A percentile compares a stretch with the other conserved stretches of the same genome.
Evolutionary conservation across 2,329 filamentous ascomycete genomes (phyloP).

Genomic region (Fusarium algeriense): DNA sequence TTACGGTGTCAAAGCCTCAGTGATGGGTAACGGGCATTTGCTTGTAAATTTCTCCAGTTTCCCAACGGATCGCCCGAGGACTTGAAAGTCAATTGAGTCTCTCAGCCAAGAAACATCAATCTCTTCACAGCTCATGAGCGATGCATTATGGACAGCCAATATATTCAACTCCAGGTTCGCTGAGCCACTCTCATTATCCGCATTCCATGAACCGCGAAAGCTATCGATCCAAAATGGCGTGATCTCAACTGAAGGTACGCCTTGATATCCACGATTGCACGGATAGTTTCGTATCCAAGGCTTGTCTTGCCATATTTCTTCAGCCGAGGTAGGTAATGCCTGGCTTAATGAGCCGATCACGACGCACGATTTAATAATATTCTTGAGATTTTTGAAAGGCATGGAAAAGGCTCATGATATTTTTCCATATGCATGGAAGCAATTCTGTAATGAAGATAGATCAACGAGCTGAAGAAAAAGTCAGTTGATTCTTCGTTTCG

Average conservation of each 20-base stretch:
- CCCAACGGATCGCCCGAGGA: neutral
- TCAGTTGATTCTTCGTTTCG: neutral
- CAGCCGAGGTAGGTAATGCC: neutral
- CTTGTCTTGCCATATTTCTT: neutral
- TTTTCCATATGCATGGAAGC: too few species aligned
- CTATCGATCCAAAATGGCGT: neutral
- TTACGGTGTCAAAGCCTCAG: neutral
- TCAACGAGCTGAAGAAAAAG: neutral
- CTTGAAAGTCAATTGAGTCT: neutral
- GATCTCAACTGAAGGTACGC: neutral
- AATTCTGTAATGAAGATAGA: too few species aligned
- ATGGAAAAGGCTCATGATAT: neutral
- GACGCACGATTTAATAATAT: neutral
- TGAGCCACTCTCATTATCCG: neutral
- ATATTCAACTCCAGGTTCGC: neutral
- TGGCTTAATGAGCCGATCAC: neutral
- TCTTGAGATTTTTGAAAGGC: neutral
- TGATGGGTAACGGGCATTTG: neutral
- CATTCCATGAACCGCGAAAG: neutral
- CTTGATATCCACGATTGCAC: neutral
- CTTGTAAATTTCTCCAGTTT: neutral
- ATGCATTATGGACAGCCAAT: neutral
- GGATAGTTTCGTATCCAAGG: neutral
- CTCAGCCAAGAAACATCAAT: neutral
- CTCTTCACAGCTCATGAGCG: neutral